phyloP scores from a whole-genome alignment of 2,329 filamentous ascomycete species.

The Gaeumannomyces sp. region DNA sequence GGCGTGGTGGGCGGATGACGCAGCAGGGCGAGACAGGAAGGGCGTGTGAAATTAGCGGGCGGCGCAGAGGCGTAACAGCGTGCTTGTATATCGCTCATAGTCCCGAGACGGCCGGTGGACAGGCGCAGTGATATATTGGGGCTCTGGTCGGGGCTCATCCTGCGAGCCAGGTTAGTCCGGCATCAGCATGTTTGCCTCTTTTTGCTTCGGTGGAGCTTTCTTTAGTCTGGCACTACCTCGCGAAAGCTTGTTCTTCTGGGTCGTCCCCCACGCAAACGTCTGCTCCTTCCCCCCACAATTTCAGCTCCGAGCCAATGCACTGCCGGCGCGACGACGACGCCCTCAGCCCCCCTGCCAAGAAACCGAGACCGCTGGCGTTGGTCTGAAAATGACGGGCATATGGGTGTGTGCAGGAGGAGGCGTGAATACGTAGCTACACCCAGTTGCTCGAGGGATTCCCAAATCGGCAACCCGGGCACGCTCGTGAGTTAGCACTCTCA shows the following conservation, averaged over 20 bases:
- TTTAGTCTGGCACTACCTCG: background rate
- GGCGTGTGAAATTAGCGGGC: background rate
- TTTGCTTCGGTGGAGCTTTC: background rate
- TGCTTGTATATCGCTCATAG: slow-evolving; percentile 2
- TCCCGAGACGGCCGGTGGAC: background rate
- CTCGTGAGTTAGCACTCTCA: background rate
- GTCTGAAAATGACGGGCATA: background rate
- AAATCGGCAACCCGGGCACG: background rate
- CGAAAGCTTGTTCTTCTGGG: background rate
- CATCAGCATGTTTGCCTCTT: background rate
- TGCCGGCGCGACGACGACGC: background rate
- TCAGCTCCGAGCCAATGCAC: background rate
- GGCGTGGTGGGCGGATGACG: background rate
- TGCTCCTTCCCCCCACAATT: background rate
- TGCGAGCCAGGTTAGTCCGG: background rate
- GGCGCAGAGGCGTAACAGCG: background rate
- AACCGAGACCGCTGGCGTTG: background rate
- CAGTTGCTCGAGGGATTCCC: background rate
- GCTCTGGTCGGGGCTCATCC: background rate
- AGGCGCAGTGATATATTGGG: background rate
- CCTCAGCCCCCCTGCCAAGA: background rate
- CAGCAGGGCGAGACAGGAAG: background rate
- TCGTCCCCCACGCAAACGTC: background rate
- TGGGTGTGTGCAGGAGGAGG: background rate
- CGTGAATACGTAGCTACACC: background rate